Evolutionary conservation across 257 asterid species (phyloP).

Genomic region (Paulownia fortunei): DNA sequence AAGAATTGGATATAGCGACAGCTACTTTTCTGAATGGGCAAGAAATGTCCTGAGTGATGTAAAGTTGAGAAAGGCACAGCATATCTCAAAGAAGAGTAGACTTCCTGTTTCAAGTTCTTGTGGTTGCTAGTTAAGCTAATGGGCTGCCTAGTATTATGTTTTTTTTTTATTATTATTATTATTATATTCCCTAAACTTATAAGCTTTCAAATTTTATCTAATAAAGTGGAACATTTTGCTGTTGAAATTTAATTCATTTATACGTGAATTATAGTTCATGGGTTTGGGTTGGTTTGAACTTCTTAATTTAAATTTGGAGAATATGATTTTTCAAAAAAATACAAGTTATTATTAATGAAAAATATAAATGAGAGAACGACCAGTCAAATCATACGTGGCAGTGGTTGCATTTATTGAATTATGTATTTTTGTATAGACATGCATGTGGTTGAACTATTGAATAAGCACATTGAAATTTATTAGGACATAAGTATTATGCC

Average conservation of each 20-base stretch:
- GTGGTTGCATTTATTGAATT: no score
- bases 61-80: slow-evolving; percentile 39
- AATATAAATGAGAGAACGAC: no score
- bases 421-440: no score
- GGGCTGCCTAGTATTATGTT: background rate
- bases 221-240: background rate
- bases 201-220: background rate
- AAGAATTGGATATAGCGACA: slow-evolving; percentile 57
- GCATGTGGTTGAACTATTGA: no score
- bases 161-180: background rate
- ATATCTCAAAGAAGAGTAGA: slow-evolving; percentile 10
- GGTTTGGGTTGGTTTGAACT: background rate
- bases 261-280: background rate
- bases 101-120: slow-evolving; percentile 28
- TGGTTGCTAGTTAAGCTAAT: slow-evolving; percentile 30
- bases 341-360: no score
- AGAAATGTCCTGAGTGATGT: slow-evolving; percentile 47
- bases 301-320: no score
- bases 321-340: no score
- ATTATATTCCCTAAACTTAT: background rate
- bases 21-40: slow-evolving; percentile 65
- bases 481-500: no score
- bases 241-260: background rate
- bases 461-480: no score
- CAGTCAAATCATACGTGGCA: no score